A percentile compares a stretch with the other conserved stretches of the same genome.
Conservation (phyloP, 2,329 filamentous ascomycete species). For the Diatrype stigma region DNA sequence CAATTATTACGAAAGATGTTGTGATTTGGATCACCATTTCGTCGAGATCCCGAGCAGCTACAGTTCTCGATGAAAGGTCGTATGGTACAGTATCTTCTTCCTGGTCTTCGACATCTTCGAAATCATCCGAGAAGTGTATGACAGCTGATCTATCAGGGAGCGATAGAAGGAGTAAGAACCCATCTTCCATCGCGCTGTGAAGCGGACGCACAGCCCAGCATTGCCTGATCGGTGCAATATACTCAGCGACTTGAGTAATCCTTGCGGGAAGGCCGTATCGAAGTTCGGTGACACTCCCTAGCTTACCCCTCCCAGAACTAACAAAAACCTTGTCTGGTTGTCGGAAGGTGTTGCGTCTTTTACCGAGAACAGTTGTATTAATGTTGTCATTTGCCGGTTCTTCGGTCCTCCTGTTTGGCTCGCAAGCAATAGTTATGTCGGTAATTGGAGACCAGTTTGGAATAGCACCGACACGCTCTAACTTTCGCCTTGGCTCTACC, state of each 20-base stretch:
- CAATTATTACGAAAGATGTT: constrained; percentile 39
- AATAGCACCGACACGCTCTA: constrained; percentile 55
- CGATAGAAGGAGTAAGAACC: constrained; percentile 42
- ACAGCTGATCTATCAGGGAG: constrained; percentile 45
- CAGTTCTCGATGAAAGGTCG: constrained; percentile 49
- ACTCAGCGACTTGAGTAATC: constrained; percentile 55
- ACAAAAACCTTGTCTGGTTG: constrained; percentile 59
- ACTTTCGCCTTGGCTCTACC: constrained; percentile 51
- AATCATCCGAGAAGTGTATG: constrained; percentile 45
- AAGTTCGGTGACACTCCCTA: constrained; percentile 64
- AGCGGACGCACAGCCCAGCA: constrained; percentile 47
- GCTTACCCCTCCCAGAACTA: constrained; percentile 59
- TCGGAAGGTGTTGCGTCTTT: constrained; percentile 19
- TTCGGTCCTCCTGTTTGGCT: constrained; percentile 10
- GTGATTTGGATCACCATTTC: constrained; percentile 51
- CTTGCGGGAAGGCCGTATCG: constrained; percentile 66
- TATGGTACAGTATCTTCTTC: constrained; percentile 39
- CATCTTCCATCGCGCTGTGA: constrained; percentile 15
- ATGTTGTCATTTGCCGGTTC: constrained; percentile 48
- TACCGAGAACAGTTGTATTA: constrained; percentile 26
- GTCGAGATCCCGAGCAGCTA: constrained; percentile 36
- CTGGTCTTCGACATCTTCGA: constrained; percentile 40
- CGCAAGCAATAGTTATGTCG: constrained; percentile 49
- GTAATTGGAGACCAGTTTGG: constrained; percentile 59
- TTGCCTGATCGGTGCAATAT: constrained; percentile 42